Evolutionary conservation across 2,329 filamentous ascomycete genomes (phyloP), one percentile per base, ranked within the genome.

Genomic region (Aspergillus jensenii): DNA sequence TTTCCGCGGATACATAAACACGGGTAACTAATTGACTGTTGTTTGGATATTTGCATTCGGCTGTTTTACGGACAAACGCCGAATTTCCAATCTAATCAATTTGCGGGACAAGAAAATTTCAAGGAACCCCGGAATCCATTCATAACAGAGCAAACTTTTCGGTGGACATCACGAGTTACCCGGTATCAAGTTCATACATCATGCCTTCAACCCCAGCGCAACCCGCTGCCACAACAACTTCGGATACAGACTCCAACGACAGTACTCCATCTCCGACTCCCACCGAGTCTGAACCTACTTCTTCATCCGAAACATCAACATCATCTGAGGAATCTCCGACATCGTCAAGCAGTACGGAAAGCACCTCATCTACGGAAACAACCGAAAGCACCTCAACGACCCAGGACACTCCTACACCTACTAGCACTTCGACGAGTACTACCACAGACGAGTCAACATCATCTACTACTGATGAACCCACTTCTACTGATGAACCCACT

Each of bases 271-370:
- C 66, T 15, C 11, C 44, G 19, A 35, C 31, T 35, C 25, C 53
- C n/a, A 56, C 50, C 6, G 40, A 51, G 45, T 63, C 67, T 4
- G 54, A 74, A 48, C 55, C 60, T 48, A 64, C 69, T 25, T 60
- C 61, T 27, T 43, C 58, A n/a, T 51, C 58, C 5, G 47, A 58
- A 8, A 37, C 57, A 11, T 39, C 61, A 40, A 55, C 62, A 19
- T 56, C 58, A 3, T 52, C 56, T 14, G 65, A 65, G 14, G 60
- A 62, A 21, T 62, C 55, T 21, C 49, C 65, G 3, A 52, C 65
- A 53, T 40, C 47, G 23, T 15, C 48, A 40, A 51, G 33, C 59
- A 59, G 33, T 47, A 49, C 39, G 27, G 31, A 31, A 37, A 47
- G 44, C 60, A 41, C 53, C 35, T 15, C 65, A 41, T 58, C 61